Evolutionary conservation across 148 eudicot genomes (phyloP).

Genomic region (Mesembryanthemum crystallinum): DNA sequence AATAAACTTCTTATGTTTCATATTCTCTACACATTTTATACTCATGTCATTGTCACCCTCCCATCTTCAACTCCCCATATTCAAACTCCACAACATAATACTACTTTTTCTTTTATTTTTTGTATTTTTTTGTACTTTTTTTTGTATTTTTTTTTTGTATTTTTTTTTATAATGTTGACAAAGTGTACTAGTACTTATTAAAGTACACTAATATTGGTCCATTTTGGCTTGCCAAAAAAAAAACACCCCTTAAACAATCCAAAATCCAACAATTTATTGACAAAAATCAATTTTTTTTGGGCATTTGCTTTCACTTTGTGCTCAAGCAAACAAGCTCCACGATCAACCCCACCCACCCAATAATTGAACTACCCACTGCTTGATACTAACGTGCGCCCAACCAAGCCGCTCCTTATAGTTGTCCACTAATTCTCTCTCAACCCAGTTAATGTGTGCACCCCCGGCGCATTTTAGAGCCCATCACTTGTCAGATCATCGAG

Average conservation of each 20-base stretch:
- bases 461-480: conserved; percentile 11
- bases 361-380: conserved; percentile 23
- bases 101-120: too few relatives aligned
- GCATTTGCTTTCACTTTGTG: not conserved
- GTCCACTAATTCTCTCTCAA: not conserved
- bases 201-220: not conserved
- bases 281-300: too few relatives aligned
- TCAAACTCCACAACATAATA: too few relatives aligned
- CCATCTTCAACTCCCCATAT: too few relatives aligned
- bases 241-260: not conserved
- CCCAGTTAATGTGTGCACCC: not conserved
- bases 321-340: conserved; percentile 13
- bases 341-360: conserved; percentile 22
- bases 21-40: too few relatives aligned
- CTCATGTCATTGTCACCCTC: too few relatives aligned
- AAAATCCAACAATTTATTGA: not conserved
- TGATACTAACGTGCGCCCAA: conserved; percentile 26
- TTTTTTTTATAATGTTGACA: too few relatives aligned
- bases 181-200: too few relatives aligned
- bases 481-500: not conserved
- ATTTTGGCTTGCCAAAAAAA: not conserved
- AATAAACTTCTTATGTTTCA: too few relatives aligned
- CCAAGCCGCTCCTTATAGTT: not conserved
- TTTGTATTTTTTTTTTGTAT: too few relatives aligned
- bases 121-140: too few relatives aligned